Base-by-base conservation (phyloP, 495 filamentous ascomycete species). In the Penicillium coffeae region DNA sequence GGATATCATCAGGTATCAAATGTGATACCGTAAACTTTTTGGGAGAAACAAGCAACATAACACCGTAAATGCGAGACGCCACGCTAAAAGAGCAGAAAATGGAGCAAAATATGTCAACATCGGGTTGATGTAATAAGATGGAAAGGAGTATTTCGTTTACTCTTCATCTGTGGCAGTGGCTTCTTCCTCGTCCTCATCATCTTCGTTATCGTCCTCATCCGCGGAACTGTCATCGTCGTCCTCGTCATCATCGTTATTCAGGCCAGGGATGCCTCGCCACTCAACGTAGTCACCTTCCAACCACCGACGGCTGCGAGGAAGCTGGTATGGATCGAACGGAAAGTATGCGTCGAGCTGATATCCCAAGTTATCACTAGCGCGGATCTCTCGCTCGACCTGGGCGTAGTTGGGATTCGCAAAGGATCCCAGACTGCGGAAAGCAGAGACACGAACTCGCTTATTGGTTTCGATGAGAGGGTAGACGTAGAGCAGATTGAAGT, bases 261-360 rank as follows among this genome's bases (percentile, higher is more conserved):
- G 65, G 2, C 90, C 87, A 1, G 87, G 82, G 14, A 95, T 81
- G 8, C 80, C 78, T 37, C 79, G 80, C 92, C 92, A 99, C 48
- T 85, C 74, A 16, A 90, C 75, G 57, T 96, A 99, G 54, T 92
- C 90, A 3, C 77, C 76, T 40, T 88, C 80, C 40, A 99, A 59
- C 93, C 94, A 97, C 32, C 81, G 74, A 63, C 85, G 87, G 55
- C 90, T 95, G 41, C 80, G 73, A 0, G 89, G 92, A 10, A 97
- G 74, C 51, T 88, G 83, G 67, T 95, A 97, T 2, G 93, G 93
- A 61, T 99, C 93, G 58, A 99, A 99, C 1, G 94, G 93, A 64
- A 97, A 97, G 65, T 91, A 96, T 0, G 88, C 87, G 51, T 96
- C 92, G 2, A 97, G 76, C 63, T 92, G 71, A 66, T 81, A 83